Conservation (phyloP, 164 flowering plant species). For the Platanus orientalis region DNA sequence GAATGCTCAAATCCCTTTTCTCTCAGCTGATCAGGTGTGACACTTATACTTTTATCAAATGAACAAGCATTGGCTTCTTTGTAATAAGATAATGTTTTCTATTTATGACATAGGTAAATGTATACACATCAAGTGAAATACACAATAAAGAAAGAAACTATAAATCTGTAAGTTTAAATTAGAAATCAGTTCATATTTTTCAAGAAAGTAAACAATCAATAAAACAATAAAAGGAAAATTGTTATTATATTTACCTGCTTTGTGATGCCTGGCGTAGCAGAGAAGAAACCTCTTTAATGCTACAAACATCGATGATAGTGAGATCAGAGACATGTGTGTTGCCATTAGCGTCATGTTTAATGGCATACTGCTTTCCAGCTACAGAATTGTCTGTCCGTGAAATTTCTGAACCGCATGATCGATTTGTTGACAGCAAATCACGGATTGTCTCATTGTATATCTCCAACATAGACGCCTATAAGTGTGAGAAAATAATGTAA, state of each 20-base stretch:
- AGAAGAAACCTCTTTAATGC: conserved; percentile 73
- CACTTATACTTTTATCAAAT: no score
- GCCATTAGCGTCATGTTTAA: conserved; percentile 89
- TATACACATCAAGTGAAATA: no score
- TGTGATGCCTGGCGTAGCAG: conserved; percentile 84
- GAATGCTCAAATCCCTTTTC: no score
- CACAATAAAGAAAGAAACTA: no score
- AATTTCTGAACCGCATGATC: conserved; percentile 31
- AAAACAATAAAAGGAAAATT: neutral
- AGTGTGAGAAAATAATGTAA: neutral
- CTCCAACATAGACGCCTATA: conserved; percentile 91
- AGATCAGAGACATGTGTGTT: conserved; percentile 89
- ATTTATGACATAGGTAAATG: no score
- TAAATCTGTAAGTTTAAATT: no score
- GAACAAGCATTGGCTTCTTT: no score
- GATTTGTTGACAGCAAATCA: conserved; percentile 62
- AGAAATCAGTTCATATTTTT: neutral
- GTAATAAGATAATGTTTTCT: no score
- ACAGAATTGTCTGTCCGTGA: conserved; percentile 37
- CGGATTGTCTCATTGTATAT: conserved; percentile 93
- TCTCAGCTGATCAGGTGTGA: no score
- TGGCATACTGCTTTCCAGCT: conserved; percentile 61
- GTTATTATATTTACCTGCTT: conserved; percentile 55
- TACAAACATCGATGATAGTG: conserved; percentile 80
- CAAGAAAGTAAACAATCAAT: neutral